phyloP scores from a whole-genome alignment of 2,329 filamentous ascomycete species.

The Zymoseptoria tritici region DNA sequence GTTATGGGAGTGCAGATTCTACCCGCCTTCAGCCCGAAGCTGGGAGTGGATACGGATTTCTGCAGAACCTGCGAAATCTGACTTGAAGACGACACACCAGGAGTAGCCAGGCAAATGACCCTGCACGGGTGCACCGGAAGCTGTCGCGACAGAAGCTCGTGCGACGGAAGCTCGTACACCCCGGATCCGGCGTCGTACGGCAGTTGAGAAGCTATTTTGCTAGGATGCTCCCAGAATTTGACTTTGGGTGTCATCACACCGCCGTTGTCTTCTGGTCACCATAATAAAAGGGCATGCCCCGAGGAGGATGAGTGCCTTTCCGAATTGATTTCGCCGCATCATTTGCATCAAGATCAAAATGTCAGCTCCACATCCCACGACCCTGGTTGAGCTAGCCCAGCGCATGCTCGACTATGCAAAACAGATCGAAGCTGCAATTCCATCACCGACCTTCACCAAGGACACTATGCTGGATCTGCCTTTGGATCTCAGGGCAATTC shows the following conservation, averaged over 20 bases:
- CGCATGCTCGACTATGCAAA: not conserved
- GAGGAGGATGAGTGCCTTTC: not conserved
- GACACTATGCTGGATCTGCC: not conserved
- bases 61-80: conserved; percentile 46
- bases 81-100: conserved; percentile 10
- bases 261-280: not conserved
- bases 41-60: conserved; percentile 40
- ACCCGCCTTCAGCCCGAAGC: conserved; percentile 27
- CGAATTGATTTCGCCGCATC: not conserved
- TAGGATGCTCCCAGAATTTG: not conserved
- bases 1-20: conserved; percentile 18
- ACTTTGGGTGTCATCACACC: not conserved
- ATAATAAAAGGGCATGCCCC: not conserved
- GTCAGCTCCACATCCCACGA: not conserved
- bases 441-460: not conserved
- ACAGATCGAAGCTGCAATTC: not conserved
- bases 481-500: not conserved
- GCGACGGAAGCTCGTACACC: not conserved
- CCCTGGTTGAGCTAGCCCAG: not conserved
- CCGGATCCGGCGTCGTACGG: not conserved
- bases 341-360: conserved; percentile 28
- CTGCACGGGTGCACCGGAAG: not conserved
- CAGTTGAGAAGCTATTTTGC: not conserved
- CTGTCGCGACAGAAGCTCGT: not conserved
- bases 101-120: not conserved